Evolutionary conservation across 805 yeast species (phyloP).

Genomic region (Maudiozyma bulderi): DNA sequence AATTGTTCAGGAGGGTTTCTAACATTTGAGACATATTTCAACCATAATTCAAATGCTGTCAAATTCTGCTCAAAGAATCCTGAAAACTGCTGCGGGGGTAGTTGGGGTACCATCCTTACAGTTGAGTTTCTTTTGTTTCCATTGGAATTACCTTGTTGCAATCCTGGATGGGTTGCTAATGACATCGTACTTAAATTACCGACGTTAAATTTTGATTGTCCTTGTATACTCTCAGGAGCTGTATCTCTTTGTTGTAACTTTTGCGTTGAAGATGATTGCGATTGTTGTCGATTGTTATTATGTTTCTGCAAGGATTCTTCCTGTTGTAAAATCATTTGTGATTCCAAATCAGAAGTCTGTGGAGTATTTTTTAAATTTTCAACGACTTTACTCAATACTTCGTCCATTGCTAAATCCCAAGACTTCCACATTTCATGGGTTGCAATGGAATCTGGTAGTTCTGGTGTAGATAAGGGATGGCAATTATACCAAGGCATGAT

Average conservation of each 20-base stretch:
- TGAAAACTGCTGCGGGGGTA: slow-evolving; percentile 63
- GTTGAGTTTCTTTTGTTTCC: slow-evolving; percentile 6
- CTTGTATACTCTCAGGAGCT: slow-evolving; percentile 17
- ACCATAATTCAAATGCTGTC: slow-evolving; percentile 95
- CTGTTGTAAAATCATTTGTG: slow-evolving; percentile 19
- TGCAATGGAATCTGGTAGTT: slow-evolving; percentile 70
- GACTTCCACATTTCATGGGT: slow-evolving; percentile 94
- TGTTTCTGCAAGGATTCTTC: slow-evolving; percentile 15
- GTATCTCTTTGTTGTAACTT: slow-evolving; percentile 8
- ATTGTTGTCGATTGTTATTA: slow-evolving; percentile 1
- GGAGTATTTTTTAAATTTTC: slow-evolving; percentile 32
- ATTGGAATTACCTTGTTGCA: slow-evolving; percentile 3
- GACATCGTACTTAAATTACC: slow-evolving; percentile 32
- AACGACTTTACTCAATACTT: slow-evolving; percentile 67
- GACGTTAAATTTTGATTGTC: slow-evolving; percentile 24
- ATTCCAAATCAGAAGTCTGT: slow-evolving; percentile 21
- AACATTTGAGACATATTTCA: slow-evolving; percentile 77
- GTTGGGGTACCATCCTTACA: slow-evolving; percentile 10
- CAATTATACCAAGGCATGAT: slow-evolving; percentile 90
- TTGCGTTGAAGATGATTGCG: background rate
- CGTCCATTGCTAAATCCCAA: slow-evolving; percentile 96
- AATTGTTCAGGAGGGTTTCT: slow-evolving; percentile 89
- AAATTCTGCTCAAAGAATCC: slow-evolving; percentile 92
- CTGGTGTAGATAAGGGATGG: slow-evolving; percentile 91
- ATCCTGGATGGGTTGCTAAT: slow-evolving; percentile 22